These are phyloP conservation scores for Pseudopithomyces maydicus DNA, from an alignment of 2,329 filamentous ascomycete genomes.

Conservation along the genomic window DNA sequence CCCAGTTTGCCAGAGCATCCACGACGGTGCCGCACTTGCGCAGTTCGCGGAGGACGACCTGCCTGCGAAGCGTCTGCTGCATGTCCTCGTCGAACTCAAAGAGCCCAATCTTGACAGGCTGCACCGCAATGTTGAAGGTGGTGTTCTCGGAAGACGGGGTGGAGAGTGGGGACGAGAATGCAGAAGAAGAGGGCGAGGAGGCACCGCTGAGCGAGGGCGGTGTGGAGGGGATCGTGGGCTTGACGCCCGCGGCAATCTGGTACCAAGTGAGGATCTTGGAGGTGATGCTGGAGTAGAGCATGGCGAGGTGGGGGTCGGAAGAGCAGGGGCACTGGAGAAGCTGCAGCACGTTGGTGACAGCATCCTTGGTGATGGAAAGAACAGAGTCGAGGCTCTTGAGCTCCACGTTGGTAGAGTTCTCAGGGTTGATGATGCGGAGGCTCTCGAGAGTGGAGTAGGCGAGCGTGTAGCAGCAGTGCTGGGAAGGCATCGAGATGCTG, in stretches of 20 bases:
- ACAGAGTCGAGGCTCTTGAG: conserved; percentile 33
- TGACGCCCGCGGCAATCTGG: conserved; percentile 33
- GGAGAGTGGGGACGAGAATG: conserved; percentile 23
- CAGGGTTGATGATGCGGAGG: conserved; percentile 29
- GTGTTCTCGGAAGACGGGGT: conserved; percentile 21
- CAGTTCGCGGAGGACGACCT: conserved; percentile 35
- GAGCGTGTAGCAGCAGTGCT: conserved; percentile 36
- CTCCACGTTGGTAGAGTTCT: conserved; percentile 21
- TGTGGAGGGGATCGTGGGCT: conserved; percentile 16
- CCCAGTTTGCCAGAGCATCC: conserved; percentile 36
- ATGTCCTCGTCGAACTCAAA: conserved; percentile 36
- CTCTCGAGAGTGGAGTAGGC: conserved; percentile 38
- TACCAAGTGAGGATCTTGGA: conserved; percentile 41
- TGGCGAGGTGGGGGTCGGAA: conserved; percentile 38
- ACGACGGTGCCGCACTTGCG: conserved; percentile 34
- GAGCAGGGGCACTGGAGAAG: conserved; percentile 38
- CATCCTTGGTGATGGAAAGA: conserved; percentile 32
- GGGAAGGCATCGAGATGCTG: conserved; percentile 24
- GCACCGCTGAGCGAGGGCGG: conserved; percentile 18
- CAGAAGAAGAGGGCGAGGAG: conserved; percentile 20
- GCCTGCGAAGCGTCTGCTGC: conserved; percentile 29
- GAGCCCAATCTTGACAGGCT: conserved; percentile 30
- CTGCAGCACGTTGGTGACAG: conserved; percentile 32
- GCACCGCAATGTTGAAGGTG: conserved; percentile 27
- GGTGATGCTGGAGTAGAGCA: conserved; percentile 42